Evolutionary conservation across 1,139 yeast species (phyloP), one percentile per base, ranked within the genome.

Genomic region (Debaryomyces singareniensis): DNA sequence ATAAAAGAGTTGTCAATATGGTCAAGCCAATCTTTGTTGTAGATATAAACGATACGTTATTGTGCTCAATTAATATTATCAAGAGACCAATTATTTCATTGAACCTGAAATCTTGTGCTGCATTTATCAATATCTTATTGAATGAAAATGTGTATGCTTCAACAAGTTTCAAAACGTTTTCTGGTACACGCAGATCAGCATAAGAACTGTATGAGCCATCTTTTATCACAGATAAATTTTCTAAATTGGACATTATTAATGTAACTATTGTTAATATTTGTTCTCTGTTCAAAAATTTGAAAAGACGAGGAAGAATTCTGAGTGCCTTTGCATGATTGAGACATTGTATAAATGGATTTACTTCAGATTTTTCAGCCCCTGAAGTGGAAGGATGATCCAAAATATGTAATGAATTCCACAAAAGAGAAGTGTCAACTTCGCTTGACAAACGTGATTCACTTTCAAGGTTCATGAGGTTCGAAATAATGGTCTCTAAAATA

Each of bases 1-100:
- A 85, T 38, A 89, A 77, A 43, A 91, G 66, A 11, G 94, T 86
- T 0, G 97, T 91, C 36, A 89, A 72, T 37, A 89, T 67, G 3
- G 95, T 82, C 46, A 87, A 73, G 13, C 97, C 97, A 41, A 85
- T 73, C 55, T 84, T 85, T 29, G 96, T 85, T 4, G 91, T 79
- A 7, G 85, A 74, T 16, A 84, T 73, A 49, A 78, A 76, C 11
- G 89, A 73, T 18, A 84, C 77, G 42, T 78, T 74, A 48, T 80
- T 80, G 45, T 80, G 81, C 42, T 77, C 79, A 38, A 86, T 75
- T 45, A 87, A 61, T 35, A 80, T 77, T 28, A 81, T 78, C 42
- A 89, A 64, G 39, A 87, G 65, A n/a, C 87, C 86, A 50, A 87
- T 76, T 34, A 91, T 85, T 45, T 85, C 91, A 39, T 76, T 76